Conservation (phyloP, 2,329 filamentous ascomycete species). For the Fusarium xyrophilum region DNA sequence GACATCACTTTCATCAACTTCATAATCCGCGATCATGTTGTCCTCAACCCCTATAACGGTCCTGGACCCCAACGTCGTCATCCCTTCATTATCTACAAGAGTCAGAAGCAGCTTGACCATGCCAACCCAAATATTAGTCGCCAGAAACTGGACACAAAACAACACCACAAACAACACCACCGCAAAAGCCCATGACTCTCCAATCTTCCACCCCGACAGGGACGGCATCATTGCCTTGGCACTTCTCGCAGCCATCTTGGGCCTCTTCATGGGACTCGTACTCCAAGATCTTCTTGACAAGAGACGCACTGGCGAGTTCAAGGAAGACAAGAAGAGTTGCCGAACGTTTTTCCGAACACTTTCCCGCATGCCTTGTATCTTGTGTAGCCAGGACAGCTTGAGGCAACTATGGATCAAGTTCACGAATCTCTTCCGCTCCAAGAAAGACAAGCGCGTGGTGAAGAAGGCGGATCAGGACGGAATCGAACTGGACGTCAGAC, state of each 20-base stretch:
- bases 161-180: not conserved
- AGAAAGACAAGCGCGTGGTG: not conserved
- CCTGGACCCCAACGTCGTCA: not conserved
- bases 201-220: not conserved
- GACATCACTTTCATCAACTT: not conserved
- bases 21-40: not conserved
- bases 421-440: conserved; percentile 26
- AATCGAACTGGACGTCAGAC: not conserved
- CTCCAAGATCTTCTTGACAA: conserved; percentile 22
- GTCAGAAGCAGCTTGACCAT: not conserved
- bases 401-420: conserved; percentile 1
- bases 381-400: conserved; percentile 10
- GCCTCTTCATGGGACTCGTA: conserved; percentile 13
- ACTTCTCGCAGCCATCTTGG: conserved; percentile 10
- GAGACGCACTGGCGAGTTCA: conserved; percentile 19
- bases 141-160: not conserved
- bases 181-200: not conserved
- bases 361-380: not conserved
- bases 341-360: not conserved
- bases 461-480: not conserved
- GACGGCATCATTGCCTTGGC: conserved; percentile 7
- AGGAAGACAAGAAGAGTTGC: not conserved
- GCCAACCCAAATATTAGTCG: not conserved
- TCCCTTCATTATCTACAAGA: not conserved
- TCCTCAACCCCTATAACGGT: not conserved